Evolutionary conservation across 2,329 filamentous ascomycete species (phyloP).

Genomic region (Claviceps africana): DNA sequence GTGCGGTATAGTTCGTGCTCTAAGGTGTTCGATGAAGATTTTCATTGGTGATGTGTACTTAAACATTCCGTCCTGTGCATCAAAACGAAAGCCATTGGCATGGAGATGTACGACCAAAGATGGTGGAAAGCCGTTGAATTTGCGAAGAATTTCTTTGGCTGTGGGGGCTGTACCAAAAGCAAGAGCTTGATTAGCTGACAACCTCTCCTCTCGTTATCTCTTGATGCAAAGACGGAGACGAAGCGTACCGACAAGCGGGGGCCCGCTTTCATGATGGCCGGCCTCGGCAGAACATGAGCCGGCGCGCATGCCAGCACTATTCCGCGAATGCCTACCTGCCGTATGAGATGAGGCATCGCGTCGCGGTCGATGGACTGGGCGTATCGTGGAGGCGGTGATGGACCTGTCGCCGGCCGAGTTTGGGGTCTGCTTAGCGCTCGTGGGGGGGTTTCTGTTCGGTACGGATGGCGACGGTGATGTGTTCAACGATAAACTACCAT

Average conservation of each 20-base stretch:
- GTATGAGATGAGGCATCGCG: slow-evolving; percentile 38
- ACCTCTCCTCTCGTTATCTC: neutral
- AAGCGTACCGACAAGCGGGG: slow-evolving; percentile 37
- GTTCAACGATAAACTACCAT: slow-evolving; percentile 42
- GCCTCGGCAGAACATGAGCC: slow-evolving; percentile 33
- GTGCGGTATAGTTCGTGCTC: slow-evolving; percentile 66
- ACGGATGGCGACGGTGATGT: slow-evolving; percentile 47
- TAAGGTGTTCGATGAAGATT: slow-evolving; percentile 63
- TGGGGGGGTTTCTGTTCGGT: slow-evolving; percentile 39
- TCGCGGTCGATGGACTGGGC: slow-evolving; percentile 42
- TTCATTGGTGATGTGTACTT: slow-evolving; percentile 87
- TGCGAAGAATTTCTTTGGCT: slow-evolving; percentile 66
- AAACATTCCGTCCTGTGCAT: slow-evolving; percentile 86
- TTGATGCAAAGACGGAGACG: neutral
- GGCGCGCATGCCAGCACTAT: slow-evolving; percentile 35
- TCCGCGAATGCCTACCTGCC: slow-evolving; percentile 33
- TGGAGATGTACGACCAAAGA: slow-evolving; percentile 81
- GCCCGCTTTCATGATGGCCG: slow-evolving; percentile 24
- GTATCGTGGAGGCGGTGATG: slow-evolving; percentile 27
- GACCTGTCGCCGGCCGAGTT: slow-evolving; percentile 22
- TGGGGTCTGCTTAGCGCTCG: slow-evolving; percentile 26
- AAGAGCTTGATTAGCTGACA: neutral
- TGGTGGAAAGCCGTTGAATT: slow-evolving; percentile 59
- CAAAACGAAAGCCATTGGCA: slow-evolving; percentile 76
- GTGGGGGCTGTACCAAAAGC: slow-evolving; percentile 46